Base-by-base conservation (phyloP, 257 asterid genomes). In the Capsicum pubescens region DNA sequence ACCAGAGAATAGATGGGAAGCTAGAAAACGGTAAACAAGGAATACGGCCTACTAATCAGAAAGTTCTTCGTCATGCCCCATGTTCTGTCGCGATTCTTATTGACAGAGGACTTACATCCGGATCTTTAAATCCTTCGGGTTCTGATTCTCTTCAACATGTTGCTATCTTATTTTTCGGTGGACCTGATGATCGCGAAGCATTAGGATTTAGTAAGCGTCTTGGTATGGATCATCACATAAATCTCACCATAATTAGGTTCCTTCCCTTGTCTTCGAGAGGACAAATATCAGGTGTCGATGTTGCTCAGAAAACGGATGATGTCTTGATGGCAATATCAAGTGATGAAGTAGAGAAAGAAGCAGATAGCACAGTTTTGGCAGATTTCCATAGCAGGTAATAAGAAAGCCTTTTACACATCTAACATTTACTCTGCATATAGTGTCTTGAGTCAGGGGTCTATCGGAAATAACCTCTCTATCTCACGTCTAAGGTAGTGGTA, bases 121-220 rank as follows among this genome's bases (percentile, higher is more conserved):
- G 94, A 7, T 44, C 89, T n/a, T 84, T 90, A 16, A 82, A 80
- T 8, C 60, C 89, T 2, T 81, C 93, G 2, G 91, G 88, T 67
- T 74, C 91, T 9, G 97, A 91, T 9, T 90, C 96, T 17, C 80
- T 95, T 89, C 97, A 93, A 69, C 99, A 97, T 78, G 87, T 95
- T 7, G 99, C 97, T 2, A 87, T 94, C 83, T 84, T 97, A 87
- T 97, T 95, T 82, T 95, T 97, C 66, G 99, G 99, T 4, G 98
- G 99, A 48, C 97, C 98, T 0, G 99, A 97, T 63, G 99, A 97
- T 59, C 97, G 98, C 8, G 99, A 97, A 85, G 99, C 99, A 0
- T 81, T 97, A 86, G 99, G 98, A 35, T 88, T 97, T n/a, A 90
- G 99, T 48, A 94, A 87, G 84, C 93, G 98, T n/a, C 91, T 97